phyloP scores from a whole-genome alignment of 495 filamentous ascomycete species.

The Aspergillus kassunensis region DNA sequence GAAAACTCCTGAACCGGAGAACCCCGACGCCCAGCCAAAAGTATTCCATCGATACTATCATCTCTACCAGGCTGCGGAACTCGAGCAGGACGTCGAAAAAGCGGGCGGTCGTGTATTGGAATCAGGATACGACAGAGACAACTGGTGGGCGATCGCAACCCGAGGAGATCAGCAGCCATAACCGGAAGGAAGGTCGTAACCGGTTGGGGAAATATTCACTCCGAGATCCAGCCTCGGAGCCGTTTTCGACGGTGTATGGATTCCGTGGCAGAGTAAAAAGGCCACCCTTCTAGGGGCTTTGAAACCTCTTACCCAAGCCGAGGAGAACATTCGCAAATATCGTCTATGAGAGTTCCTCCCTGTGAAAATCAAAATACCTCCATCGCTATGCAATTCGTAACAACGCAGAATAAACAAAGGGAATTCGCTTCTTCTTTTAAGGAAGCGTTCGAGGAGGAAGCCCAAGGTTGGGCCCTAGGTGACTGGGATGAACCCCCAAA shows the following conservation, averaged over 20 bases:
- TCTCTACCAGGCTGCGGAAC: constrained; percentile 79
- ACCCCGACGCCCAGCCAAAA: constrained; percentile 23
- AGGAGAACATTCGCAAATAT: constrained; percentile 18
- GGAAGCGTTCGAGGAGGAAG: constrained; percentile 41
- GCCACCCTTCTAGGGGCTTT: constrained; percentile 5
- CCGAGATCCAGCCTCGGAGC: constrained; percentile 39
- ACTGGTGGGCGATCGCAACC: constrained; percentile 85
- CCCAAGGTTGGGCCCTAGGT: constrained; percentile 32
- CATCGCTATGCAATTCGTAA: constrained; percentile 48
- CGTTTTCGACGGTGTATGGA: constrained; percentile 6
- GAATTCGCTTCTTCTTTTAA: constrained; percentile 21
- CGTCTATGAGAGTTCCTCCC: constrained; percentile 32
- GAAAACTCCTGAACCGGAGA: constrained; percentile 28
- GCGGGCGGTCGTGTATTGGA: constrained; percentile 75
- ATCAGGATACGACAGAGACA: constrained; percentile 93
- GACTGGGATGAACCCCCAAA: constrained; percentile 28
- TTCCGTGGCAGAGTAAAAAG: not conserved
- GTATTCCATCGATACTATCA: constrained; percentile 91
- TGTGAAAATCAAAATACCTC: constrained; percentile 39
- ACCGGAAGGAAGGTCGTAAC: constrained; percentile 6
- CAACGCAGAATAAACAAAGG: constrained; percentile 27
- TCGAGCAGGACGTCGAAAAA: constrained; percentile 71
- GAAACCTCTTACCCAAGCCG: constrained; percentile 8
- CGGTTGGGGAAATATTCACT: constrained; percentile 11
- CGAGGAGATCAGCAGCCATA: constrained; percentile 19